A percentile compares a stretch with the other conserved stretches of the same genome.
Conservation (phyloP, 805 yeast genomes). For the Candida michaelii region DNA sequence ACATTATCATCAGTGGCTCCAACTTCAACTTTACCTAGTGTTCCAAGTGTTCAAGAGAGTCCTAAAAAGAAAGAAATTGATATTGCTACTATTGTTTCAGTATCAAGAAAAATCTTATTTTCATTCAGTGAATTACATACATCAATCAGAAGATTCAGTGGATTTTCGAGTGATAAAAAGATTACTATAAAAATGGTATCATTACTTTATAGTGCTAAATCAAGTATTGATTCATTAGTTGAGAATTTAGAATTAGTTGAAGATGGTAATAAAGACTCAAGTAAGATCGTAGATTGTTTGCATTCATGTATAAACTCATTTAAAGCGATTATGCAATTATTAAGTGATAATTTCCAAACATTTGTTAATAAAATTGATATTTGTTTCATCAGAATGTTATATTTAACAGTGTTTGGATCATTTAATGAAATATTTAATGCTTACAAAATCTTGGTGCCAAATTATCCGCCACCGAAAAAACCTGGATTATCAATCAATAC, state of each 20-base stretch:
- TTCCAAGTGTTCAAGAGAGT: conserved; percentile 3
- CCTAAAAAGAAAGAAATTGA: conserved; percentile 1
- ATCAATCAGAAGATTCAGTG: conserved; percentile 54
- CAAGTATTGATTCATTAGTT: conserved; percentile 56
- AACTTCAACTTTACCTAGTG: conserved; percentile 1
- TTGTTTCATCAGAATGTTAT: conserved; percentile 62
- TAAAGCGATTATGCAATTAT: conserved; percentile 47
- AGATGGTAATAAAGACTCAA: conserved; percentile 29
- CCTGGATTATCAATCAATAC: conserved; percentile 23
- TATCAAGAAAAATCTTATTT: conserved; percentile 60
- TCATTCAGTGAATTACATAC: conserved; percentile 66
- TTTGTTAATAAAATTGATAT: conserved; percentile 61
- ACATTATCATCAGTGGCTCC: not conserved
- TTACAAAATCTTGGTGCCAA: conserved; percentile 41
- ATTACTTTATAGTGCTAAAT: conserved; percentile 49
- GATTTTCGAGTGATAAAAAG: conserved; percentile 57
- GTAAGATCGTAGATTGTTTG: conserved; percentile 29
- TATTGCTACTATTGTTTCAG: conserved; percentile 30
- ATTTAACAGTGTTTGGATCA: conserved; percentile 60
- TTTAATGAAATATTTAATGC: conserved; percentile 70
- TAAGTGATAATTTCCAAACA: conserved; percentile 47
- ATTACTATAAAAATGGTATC: conserved; percentile 55
- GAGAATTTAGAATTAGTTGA: conserved; percentile 53
- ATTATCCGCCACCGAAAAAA: conserved; percentile 5
- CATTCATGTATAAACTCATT: conserved; percentile 45